Conservation (phyloP, 2,329 filamentous ascomycete genomes). For the Fusarium algeriense region DNA sequence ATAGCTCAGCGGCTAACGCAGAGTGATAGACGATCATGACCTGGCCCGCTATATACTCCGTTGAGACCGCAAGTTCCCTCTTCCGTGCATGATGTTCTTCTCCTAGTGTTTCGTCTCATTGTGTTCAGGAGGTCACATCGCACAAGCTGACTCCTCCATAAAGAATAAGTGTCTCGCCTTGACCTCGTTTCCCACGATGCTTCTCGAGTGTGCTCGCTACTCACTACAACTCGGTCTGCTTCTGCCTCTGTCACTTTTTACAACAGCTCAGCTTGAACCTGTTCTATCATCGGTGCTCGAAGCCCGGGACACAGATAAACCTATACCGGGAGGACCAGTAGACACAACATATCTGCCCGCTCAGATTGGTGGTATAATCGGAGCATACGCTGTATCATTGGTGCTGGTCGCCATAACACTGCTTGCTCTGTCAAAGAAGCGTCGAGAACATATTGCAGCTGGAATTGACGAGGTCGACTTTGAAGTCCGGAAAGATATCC, state of each 20-base stretch:
- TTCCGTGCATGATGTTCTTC: slow-evolving; percentile 60
- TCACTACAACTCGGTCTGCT: slow-evolving; percentile 48
- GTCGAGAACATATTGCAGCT: slow-evolving; percentile 64
- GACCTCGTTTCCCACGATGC: slow-evolving; percentile 56
- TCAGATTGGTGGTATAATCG: slow-evolving; percentile 86
- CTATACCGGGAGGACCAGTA: slow-evolving; percentile 69
- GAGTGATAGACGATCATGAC: slow-evolving; percentile 61
- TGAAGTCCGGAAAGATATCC: slow-evolving; percentile 46
- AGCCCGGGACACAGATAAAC: slow-evolving; percentile 63
- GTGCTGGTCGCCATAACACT: slow-evolving; percentile 77
- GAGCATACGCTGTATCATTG: slow-evolving; percentile 83
- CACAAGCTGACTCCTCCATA: slow-evolving; percentile 51
- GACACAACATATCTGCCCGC: slow-evolving; percentile 77
- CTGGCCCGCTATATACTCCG: slow-evolving; percentile 69
- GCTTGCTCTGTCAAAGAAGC: slow-evolving; percentile 69
- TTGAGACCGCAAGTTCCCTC: slow-evolving; percentile 58
- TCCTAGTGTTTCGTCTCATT: slow-evolving; percentile 64
- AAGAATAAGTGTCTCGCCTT: slow-evolving; percentile 47
- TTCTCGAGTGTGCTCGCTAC: slow-evolving; percentile 43
- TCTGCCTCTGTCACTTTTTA: slow-evolving; percentile 47
- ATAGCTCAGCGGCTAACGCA: slow-evolving; percentile 55
- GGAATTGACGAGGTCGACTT: slow-evolving; percentile 66
- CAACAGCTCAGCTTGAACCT: slow-evolving; percentile 49
- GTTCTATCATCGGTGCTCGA: slow-evolving; percentile 43
- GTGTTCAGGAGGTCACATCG: slow-evolving; percentile 58